A percentile compares a stretch with the other conserved stretches of the same genome.
These are phyloP conservation scores for Diaporthe vexans DNA, from an alignment of 2,329 filamentous ascomycete genomes.

Conservation along the genomic window DNA sequence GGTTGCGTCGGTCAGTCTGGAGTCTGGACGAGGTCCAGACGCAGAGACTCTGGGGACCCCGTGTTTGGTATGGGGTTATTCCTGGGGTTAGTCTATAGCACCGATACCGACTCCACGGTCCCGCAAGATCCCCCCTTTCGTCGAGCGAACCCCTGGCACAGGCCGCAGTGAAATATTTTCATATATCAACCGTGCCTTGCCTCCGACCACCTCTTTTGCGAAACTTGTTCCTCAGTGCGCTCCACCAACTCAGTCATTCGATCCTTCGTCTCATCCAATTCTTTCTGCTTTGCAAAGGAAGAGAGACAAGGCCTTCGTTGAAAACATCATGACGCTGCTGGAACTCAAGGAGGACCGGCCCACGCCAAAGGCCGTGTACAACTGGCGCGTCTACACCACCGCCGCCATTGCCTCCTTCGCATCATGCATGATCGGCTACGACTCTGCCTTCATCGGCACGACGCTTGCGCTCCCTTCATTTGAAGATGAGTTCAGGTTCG, in stretches of 20 bases:
- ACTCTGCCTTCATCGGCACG: constrained; percentile 84
- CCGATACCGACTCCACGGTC: constrained; percentile 22
- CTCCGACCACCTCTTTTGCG: neutral
- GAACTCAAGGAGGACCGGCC: constrained; percentile 68
- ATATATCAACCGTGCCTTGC: constrained; percentile 38
- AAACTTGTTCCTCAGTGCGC: neutral
- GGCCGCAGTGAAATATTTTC: constrained; percentile 30
- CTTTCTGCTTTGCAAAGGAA: neutral
- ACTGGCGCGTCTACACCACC: constrained; percentile 71
- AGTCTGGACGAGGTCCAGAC: constrained; percentile 1
- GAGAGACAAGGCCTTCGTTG: constrained; percentile 20
- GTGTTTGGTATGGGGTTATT: constrained; percentile 18
- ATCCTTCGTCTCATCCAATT: constrained; percentile 13
- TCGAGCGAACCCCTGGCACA: constrained; percentile 20
- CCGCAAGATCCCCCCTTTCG: constrained; percentile 23
- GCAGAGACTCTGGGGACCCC: constrained; percentile 36
- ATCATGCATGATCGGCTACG: constrained; percentile 71
- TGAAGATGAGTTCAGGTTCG: constrained; percentile 76
- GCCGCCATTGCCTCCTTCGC: constrained; percentile 69
- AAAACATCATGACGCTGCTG: constrained; percentile 56
- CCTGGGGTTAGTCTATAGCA: constrained; percentile 26
- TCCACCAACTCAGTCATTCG: neutral
- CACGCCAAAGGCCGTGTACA: constrained; percentile 70
- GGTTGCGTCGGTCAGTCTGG: neutral
- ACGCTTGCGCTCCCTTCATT: constrained; percentile 81